Evolutionary conservation across 805 yeast species (phyloP), one percentile per base, ranked within the genome.

Genomic region (Candida maesae): DNA sequence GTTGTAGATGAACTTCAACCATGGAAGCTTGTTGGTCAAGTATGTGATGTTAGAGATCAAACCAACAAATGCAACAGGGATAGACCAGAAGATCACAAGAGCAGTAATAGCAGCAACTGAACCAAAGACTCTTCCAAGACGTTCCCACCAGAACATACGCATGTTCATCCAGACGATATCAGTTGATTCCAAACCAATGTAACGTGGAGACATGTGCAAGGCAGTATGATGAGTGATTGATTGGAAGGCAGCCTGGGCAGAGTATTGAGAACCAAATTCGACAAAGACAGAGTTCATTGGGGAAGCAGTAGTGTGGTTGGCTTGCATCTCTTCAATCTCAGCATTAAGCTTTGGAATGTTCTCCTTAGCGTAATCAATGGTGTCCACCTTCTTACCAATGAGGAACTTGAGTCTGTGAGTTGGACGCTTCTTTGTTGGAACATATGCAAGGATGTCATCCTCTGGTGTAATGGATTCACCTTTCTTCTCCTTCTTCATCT

Each of bases 241-340:
- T 61, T 83, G 91, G 49, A 61, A 71, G 0, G 93, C 93, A 45
- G 81, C 57, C 60, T 84, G 91, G 6, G 91, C 91, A 46, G 70
- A 66, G 60, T 81, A 83, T 60, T 84, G 91, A 47, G 79, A 76
- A 35, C 79, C 87, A 56, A 84, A 84, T 63, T 84, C 91, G 31
- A 84, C 89, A 50, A 84, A 81, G 25, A 84, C 76, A 5, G 91
- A 79, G 60, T 88, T 87, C 68, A 87, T 79, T n/a, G 90, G 84
- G 34, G 67, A 66, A 10, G 65, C 60, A 14, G 65, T 63, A 40
- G 66, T 60, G 55, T 71, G 79, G 25, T 61, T 65, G 24, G 64
- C 58, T 59, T 84, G 91, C 52, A 82, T 52, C 33, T 66, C 67
- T 35, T 60, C 65, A 46, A 84, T 77, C 53, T 82, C 83, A 5